Percentiles rank a stretch among this genome's conserved stretches.
Evolutionary conservation across 371 early-diverging fungal genomes (phyloP).

Genomic region (Mortierella sp.): DNA sequence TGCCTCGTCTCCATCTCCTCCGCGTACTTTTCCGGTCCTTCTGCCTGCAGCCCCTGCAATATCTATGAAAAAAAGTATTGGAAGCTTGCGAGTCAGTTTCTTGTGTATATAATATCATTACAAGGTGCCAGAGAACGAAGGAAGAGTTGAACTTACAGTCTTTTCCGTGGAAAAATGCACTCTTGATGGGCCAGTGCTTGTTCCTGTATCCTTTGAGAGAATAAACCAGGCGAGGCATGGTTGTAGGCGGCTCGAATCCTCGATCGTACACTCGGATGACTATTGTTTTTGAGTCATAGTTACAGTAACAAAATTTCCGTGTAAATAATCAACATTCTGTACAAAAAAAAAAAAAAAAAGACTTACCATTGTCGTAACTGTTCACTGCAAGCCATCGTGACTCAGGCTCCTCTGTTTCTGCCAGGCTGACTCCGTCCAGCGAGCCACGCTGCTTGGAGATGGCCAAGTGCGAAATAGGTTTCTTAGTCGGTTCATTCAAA

Average conservation of each 20-base stretch:
- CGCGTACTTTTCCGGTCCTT: conserved; percentile 42
- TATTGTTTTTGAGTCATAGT: conserved; percentile 29
- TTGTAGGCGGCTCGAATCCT: conserved; percentile 81
- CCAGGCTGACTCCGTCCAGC: conserved; percentile 22
- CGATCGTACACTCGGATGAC: conserved; percentile 90
- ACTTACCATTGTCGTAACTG: conserved; percentile 87
- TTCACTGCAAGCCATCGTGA: conserved; percentile 88
- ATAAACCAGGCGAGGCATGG: conserved; percentile 74
- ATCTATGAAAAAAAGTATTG: conserved; percentile 11
- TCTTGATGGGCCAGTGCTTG: conserved; percentile 92
- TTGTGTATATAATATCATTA: neutral
- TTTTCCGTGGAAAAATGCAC: conserved; percentile 80
- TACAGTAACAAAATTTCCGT: conserved; percentile 24
- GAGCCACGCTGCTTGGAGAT: conserved; percentile 64
- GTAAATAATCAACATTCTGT: neutral
- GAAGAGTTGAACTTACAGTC: conserved; percentile 67
- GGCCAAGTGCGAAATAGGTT: conserved; percentile 86
- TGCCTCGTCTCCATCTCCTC: conserved; percentile 46
- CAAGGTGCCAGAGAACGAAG: too few species aligned
- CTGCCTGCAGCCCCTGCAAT: conserved; percentile 42
- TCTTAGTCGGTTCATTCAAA: conserved; percentile 75
- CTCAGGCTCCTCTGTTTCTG: conserved; percentile 79
- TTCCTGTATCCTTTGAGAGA: conserved; percentile 88
- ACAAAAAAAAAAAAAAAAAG: too few species aligned
- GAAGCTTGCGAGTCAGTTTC: neutral